Evolutionary conservation across 371 early-diverging fungal species (phyloP).

Genomic region (Mortierella sp.): DNA sequence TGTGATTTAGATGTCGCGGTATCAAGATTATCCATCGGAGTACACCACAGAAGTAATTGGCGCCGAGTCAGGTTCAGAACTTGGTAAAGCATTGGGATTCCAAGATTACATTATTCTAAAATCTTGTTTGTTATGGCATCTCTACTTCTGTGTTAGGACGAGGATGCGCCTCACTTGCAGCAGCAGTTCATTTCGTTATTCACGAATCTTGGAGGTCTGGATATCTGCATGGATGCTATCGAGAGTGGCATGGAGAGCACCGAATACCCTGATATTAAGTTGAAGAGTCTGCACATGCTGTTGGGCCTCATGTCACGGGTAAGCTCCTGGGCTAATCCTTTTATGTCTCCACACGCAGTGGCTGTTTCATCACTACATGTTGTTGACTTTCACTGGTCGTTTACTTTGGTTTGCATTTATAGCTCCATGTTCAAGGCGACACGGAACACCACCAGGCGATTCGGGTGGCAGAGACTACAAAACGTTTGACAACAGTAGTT

Average conservation of each 20-base stretch:
- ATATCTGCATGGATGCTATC: conserved; percentile 35
- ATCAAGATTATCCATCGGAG: conserved; percentile 36
- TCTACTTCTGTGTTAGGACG: conserved; percentile 20
- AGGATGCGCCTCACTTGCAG: conserved; percentile 44
- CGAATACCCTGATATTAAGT: conserved; percentile 28
- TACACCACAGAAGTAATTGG: conserved; percentile 37
- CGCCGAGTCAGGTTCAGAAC: neutral
- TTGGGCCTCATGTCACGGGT: conserved; percentile 39
- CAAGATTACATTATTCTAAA: neutral
- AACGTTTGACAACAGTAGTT: conserved; percentile 32
- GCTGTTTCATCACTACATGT: too few species aligned
- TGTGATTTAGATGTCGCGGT: conserved; percentile 27
- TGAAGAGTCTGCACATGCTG: conserved; percentile 19
- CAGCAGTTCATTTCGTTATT: conserved; percentile 39
- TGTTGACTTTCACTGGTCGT: neutral
- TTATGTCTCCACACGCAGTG: neutral
- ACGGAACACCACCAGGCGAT: conserved; percentile 13
- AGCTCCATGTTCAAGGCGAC: conserved; percentile 32
- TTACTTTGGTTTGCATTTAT: neutral
- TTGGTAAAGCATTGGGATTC: neutral
- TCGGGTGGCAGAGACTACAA: conserved; percentile 25
- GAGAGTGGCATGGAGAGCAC: conserved; percentile 23
- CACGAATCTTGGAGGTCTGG: conserved; percentile 29
- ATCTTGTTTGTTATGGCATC: neutral
- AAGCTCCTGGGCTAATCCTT: neutral